Conservation (phyloP, 768 basidiomycete species). For the Hemileccinum impolitum region DNA sequence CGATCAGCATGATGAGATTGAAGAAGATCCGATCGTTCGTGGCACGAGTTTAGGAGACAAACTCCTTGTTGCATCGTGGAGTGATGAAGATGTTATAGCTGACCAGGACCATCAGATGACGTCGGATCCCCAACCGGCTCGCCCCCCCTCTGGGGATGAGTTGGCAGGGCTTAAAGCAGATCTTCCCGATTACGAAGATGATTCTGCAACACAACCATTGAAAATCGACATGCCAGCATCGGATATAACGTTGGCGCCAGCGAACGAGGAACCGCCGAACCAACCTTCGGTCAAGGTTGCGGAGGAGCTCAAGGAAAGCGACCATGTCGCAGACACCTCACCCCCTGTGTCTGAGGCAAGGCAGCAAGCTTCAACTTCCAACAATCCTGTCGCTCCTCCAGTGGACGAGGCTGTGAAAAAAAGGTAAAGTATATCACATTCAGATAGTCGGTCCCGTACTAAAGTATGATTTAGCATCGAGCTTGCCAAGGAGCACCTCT, state of each 20-base stretch:
- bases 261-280: neutral
- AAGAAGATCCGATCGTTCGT: slow-evolving; percentile 2
- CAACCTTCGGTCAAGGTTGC: slow-evolving; percentile 1
- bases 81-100: slow-evolving; percentile 15
- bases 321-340: neutral
- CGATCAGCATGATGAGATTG: slow-evolving; percentile 23
- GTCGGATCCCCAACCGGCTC: slow-evolving; percentile 1
- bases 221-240: slow-evolving; percentile 4
- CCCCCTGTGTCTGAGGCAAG: neutral
- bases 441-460: neutral
- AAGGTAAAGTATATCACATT: slow-evolving; percentile 15
- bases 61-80: slow-evolving; percentile 14
- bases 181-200: slow-evolving; percentile 62
- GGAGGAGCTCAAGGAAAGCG: slow-evolving; percentile 2
- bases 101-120: slow-evolving; percentile 7
- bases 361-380: slow-evolving; percentile 12
- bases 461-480: slow-evolving; percentile 32
- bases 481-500: slow-evolving; percentile 44
- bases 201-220: slow-evolving; percentile 17
- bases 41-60: slow-evolving; percentile 4
- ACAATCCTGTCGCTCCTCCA: slow-evolving; percentile 2
- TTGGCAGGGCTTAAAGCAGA: slow-evolving; percentile 47
- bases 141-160: slow-evolving; percentile 40
- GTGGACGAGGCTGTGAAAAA: slow-evolving; percentile 24
- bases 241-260: neutral